Percentiles rank a stretch among this genome's conserved stretches.
Conservation (phyloP, 495 filamentous ascomycete species). For the Talaromyces thailandensis region DNA sequence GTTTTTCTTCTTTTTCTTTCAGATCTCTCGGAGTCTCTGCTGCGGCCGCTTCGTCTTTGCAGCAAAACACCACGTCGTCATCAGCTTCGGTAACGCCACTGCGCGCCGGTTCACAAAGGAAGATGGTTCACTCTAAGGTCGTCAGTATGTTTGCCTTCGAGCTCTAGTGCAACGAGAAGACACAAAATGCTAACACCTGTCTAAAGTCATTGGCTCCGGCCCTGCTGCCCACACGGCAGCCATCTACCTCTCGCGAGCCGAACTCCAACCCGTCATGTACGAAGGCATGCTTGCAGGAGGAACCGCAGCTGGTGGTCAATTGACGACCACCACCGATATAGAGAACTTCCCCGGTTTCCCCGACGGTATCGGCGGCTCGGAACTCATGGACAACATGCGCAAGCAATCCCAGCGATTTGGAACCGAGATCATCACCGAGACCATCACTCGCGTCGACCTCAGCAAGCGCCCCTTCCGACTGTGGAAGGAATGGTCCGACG, state of each 20-base stretch:
- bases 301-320: slow-evolving; percentile 89
- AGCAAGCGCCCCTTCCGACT: slow-evolving; percentile 82
- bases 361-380: slow-evolving; percentile 70
- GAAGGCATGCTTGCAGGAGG: slow-evolving; percentile 97
- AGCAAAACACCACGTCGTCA: slow-evolving; percentile 42
- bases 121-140: slow-evolving; percentile 72
- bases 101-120: slow-evolving; percentile 35
- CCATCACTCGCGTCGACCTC: slow-evolving; percentile 81
- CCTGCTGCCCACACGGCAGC: slow-evolving; percentile 96
- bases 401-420: slow-evolving; percentile 85
- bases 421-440: slow-evolving; percentile 85
- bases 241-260: slow-evolving; percentile 89
- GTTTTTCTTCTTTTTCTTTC: slow-evolving; percentile 51
- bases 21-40: slow-evolving; percentile 49
- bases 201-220: slow-evolving; percentile 73
- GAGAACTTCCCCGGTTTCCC: slow-evolving; percentile 98
- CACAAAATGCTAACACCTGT: slow-evolving; percentile 1
- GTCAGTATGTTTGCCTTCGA: slow-evolving; percentile 47
- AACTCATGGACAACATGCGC: slow-evolving; percentile 94
- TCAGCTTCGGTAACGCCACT: slow-evolving; percentile 32
- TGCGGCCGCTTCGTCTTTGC: slow-evolving; percentile 56
- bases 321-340: slow-evolving; percentile 95
- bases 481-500: slow-evolving; percentile 78
- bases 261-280: slow-evolving; percentile 82
- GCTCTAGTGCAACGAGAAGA: not conserved